These are phyloP conservation scores for Phoma sp. DNA, from an alignment of 2,329 filamentous ascomycete genomes.

Conservation along the genomic window DNA sequence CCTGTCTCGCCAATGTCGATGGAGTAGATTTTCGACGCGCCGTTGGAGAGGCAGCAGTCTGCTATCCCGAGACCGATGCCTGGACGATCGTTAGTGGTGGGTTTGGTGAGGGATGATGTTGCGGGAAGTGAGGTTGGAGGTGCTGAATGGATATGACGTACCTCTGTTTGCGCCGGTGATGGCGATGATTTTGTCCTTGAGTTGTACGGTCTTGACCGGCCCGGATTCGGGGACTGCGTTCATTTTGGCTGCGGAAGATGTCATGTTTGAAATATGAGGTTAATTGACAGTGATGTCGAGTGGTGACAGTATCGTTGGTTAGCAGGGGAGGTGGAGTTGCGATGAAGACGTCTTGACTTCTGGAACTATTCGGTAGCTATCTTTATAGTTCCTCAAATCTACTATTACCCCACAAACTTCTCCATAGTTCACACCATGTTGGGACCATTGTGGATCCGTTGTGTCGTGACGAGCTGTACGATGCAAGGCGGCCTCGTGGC, in stretches of 20 bases:
- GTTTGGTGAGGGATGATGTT: background rate
- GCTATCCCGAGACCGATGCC: slow-evolving; percentile 57
- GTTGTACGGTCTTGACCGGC: slow-evolving; percentile 34
- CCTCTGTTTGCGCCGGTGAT: slow-evolving; percentile 42
- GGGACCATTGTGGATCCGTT: slow-evolving; percentile 11
- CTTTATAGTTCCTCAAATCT: slow-evolving; percentile 2
- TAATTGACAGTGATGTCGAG: background rate
- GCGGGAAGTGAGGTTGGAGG: no score
- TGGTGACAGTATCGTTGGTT: background rate
- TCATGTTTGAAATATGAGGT: slow-evolving; percentile 9
- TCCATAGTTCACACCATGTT: slow-evolving; percentile 8
- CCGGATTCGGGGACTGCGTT: slow-evolving; percentile 13
- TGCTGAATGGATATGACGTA: slow-evolving; percentile 4
- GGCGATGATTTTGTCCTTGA: slow-evolving; percentile 37
- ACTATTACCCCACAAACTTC: slow-evolving; percentile 2
- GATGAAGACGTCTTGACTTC: background rate
- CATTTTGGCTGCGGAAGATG: slow-evolving; percentile 22
- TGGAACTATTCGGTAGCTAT: background rate
- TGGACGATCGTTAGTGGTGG: background rate
- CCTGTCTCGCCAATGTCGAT: slow-evolving; percentile 55
- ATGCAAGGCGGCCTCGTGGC: slow-evolving; percentile 21
- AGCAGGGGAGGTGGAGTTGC: background rate
- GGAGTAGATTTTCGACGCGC: slow-evolving; percentile 53
- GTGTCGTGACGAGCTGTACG: slow-evolving; percentile 23
- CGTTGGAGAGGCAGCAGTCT: slow-evolving; percentile 56